These are phyloP conservation scores for Penicillium simplicissimum DNA, from an alignment of 495 filamentous ascomycete species.

Conservation along the genomic window DNA sequence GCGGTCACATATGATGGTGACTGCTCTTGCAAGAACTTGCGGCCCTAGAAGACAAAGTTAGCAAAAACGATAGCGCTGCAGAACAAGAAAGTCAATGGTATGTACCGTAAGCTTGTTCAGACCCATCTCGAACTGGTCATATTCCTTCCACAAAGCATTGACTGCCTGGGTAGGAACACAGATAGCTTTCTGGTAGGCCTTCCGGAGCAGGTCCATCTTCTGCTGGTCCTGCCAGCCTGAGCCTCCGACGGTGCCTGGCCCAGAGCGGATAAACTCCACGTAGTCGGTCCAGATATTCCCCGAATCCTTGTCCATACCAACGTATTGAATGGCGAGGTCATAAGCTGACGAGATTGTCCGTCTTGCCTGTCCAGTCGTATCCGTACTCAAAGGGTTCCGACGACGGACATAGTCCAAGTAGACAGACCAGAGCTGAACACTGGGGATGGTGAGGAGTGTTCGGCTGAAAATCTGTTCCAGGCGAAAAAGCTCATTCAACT, in stretches of 20 bases:
- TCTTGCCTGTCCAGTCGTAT: constrained; percentile 72
- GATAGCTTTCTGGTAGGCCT: constrained; percentile 87
- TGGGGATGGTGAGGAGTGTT: constrained; percentile 69
- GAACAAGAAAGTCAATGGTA: not conserved
- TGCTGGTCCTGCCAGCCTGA: constrained; percentile 93
- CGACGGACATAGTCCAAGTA: constrained; percentile 96
- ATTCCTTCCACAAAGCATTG: constrained; percentile 91
- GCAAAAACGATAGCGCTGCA: constrained; percentile 21
- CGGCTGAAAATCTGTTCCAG: constrained; percentile 80
- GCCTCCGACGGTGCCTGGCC: constrained; percentile 81
- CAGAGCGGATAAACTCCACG: constrained; percentile 82
- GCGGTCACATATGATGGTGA: constrained; percentile 94
- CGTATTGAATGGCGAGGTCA: constrained; percentile 83
- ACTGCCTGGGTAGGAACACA: constrained; percentile 78
- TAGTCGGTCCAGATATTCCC: constrained; percentile 92
- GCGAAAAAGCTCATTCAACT: constrained; percentile 70
- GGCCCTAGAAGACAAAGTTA: constrained; percentile 56
- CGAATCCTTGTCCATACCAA: constrained; percentile 91
- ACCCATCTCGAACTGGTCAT: constrained; percentile 90
- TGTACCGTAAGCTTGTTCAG: constrained; percentile 83
- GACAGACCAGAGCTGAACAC: constrained; percentile 85
- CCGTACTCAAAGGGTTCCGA: constrained; percentile 78
- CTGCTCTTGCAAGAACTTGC: constrained; percentile 88
- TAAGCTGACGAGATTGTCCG: constrained; percentile 78
- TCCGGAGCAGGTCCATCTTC: constrained; percentile 91